Conservation (phyloP, 108 stramenopile genomes). For the Aurantiochytrium sp. region DNA sequence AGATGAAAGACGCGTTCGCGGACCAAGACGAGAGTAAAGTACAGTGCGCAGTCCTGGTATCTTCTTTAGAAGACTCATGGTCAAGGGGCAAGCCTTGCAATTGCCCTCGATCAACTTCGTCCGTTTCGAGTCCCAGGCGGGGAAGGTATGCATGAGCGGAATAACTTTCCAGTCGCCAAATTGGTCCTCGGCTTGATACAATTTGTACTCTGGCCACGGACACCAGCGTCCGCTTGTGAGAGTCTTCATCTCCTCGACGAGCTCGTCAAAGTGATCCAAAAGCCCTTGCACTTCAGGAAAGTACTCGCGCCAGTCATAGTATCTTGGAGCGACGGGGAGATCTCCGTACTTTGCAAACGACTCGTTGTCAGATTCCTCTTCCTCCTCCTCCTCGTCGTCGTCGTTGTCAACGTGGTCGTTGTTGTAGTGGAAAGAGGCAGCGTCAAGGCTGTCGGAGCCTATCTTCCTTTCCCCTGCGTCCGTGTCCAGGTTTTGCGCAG, state of each 20-base stretch:
- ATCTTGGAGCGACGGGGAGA: not conserved
- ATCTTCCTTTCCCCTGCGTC: not conserved
- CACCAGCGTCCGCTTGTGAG: slow-evolving; percentile 65
- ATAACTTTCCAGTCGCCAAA: slow-evolving; percentile 73
- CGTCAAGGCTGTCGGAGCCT: not conserved
- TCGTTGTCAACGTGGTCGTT: not conserved
- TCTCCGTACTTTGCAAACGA: not conserved
- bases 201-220: slow-evolving; percentile 80
- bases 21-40: slow-evolving; percentile 75
- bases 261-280: slow-evolving; percentile 29
- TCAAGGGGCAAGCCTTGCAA: slow-evolving; percentile 65
- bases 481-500: not conserved
- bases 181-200: slow-evolving; percentile 45
- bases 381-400: not conserved
- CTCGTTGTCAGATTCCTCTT: not conserved
- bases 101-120: slow-evolving; percentile 66
- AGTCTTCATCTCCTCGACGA: slow-evolving; percentile 53
- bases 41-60: slow-evolving; percentile 70
- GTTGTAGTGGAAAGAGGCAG: not conserved
- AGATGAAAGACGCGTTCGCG: slow-evolving; percentile 69
- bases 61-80: slow-evolving; percentile 40
- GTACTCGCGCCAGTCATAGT: not conserved
- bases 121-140: slow-evolving; percentile 60
- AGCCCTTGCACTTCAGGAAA: not conserved
- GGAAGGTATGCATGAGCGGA: slow-evolving; percentile 85